phyloP scores from a whole-genome alignment of 176 grass and related monocot species.

The bread wheat (Triticum aestivum) region IWGSC_CS_RefSeq_v2.1 NC_057812.1:506914010-506914509 shows the following conservation, averaged over 20 bases:
- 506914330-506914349: conserved; percentile 13
- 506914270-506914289: neutral
- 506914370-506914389: conserved; percentile 13
- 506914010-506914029: neutral
- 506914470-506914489: conserved; percentile 65
- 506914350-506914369: conserved; percentile 51
- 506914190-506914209: neutral
- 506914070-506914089: conserved; percentile 29
- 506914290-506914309: neutral
- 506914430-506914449: conserved; percentile 91
- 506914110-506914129: neutral
- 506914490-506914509: conserved; percentile 10
- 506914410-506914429: conserved; percentile 74
- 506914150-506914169: neutral
- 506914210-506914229: neutral
- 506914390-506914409: conserved; percentile 48
- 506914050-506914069: conserved; percentile 10
- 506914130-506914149: neutral
- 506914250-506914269: neutral
- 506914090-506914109: conserved; percentile 37
- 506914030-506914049: conserved; percentile 6
- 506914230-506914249: neutral
- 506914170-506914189: too few relatives aligned
- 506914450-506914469: conserved; percentile 40
- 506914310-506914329: neutral